Evolutionary conservation across 495 filamentous ascomycete species (phyloP), one percentile per base, ranked within the genome.

Genomic region (Podospora anserina): DNA sequence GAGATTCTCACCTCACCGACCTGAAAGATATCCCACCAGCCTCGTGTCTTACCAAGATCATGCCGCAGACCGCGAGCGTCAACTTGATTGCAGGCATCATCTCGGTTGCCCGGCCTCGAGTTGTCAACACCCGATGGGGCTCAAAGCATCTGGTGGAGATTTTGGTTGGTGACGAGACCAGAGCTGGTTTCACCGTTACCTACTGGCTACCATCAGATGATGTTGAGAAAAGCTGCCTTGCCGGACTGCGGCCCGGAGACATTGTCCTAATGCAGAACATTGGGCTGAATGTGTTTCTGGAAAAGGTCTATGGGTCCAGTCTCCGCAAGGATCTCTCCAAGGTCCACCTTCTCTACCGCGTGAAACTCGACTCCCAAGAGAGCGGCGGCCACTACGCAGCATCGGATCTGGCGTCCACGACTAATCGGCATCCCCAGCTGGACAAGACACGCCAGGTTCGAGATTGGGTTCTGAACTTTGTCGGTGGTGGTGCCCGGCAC

Each of bases 111-210:
- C 82, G 87, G 32, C 84, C 89, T 2, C 88, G 91, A n/a, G 73
- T 75, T 0, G 78, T 88, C 54, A 80, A 74, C 65, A 88, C 86
- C 2, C 78, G 80, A 27, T 83, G 85, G 73, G 84, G 85, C 13
- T 71, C 79, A 1, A 83, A 89, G 59, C 83, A 89, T 44, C 82
- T 96, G 0, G 79, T 93, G 44, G 92, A 96, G 72, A 76, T 96
- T 5, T 82, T 93, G 1, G 91, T 97, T 1, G 93, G 91, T 15
- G 94, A 98, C 74, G 92, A 97, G 66, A 95, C 92, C 2, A 87
- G 84, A 62, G 88, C 91, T 15, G 91, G 91, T 16, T 96, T 97
- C 76, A 86, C 83, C 15, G 80, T 97, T 68, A 94, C 90, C 30
- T 90, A 97, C 70, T 97, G 94, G 94, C 81, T 96, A 16, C 72